Evolutionary conservation across 106 monocot species (phyloP).

Genomic region (Platanthera zijinensis): DNA sequence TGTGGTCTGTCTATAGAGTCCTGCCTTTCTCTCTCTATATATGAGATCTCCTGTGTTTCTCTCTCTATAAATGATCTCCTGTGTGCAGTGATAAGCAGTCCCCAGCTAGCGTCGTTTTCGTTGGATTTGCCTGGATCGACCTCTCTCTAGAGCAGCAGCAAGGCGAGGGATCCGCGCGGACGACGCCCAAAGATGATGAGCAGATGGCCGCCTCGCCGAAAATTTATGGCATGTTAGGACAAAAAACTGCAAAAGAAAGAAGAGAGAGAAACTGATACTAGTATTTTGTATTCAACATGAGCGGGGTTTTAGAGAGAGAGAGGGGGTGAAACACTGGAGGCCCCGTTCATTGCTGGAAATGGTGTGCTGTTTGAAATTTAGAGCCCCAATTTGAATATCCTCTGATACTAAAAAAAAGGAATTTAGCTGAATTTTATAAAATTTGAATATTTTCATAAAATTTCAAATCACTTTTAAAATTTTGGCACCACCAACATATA

Average conservation of each 20-base stretch:
- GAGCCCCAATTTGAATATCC: too few species aligned
- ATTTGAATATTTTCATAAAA: too few species aligned
- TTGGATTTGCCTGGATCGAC: not conserved
- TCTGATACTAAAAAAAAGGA: too few species aligned
- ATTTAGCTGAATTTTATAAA: too few species aligned
- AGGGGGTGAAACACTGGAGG: too few species aligned
- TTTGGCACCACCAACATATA: too few species aligned
- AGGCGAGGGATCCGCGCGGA: constrained; percentile 5
- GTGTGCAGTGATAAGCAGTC: not conserved
- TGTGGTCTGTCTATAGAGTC: not conserved
- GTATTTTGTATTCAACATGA: not conserved
- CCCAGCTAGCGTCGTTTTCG: not conserved
- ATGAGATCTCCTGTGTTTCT: not conserved
- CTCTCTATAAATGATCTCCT: not conserved
- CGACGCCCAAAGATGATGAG: constrained; percentile 11
- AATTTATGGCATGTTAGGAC: not conserved
- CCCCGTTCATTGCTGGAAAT: too few species aligned
- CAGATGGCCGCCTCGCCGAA: not conserved
- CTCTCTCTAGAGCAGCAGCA: not conserved
- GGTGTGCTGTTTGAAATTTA: too few species aligned
- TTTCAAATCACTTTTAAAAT: too few species aligned
- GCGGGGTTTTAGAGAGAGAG: not conserved
- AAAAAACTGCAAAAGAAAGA: not conserved
- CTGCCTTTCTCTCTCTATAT: not conserved
- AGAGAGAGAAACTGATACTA: not conserved